Evolutionary conservation across 768 basidiomycete genomes (phyloP), one percentile per base, ranked within the genome.

Genomic region (Mycena maculata): DNA sequence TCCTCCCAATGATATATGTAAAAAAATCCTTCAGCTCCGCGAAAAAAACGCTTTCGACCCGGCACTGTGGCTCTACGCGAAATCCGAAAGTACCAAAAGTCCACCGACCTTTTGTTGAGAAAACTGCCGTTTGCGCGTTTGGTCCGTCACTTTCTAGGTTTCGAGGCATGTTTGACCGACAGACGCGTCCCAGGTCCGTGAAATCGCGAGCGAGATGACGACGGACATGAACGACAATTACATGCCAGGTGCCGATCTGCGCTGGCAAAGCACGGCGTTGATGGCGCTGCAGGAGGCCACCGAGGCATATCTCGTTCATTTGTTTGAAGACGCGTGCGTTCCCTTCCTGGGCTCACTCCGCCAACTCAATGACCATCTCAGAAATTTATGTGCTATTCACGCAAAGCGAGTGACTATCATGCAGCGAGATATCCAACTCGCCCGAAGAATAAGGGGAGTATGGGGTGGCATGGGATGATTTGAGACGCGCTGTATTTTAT

Each of bases 341-440:
- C 57, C 27, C 22, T 20, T 44, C 16, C 25, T 45, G 53, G 38
- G 20, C 67, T 64, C 64, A 33, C 65, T 47, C n/a, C 49, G 23
- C 41, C 50, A 23, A n/a, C 49, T 16, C 55, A 66, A 56, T 10
- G 16, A 8, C n/a, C 38, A 8, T 2, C 27, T 23, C 67, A 98
- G 96, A 45, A 98, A 98, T 77, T 83, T 98, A 36, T 99, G 98
- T 75, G 96, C 97, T 8, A 93, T 99, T 71, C 97, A 99, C 74
- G 97, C 97, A 18, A 98, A 97, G 79, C 91, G 97, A 73, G 97
- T 99, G 6, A 99, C 97, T 7, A 91, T 98, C 72, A 98, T 98
- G 96, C 95, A 95, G 61, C 87, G 92, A 56, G 98, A 99, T 73
- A 96, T 99, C 63, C 97, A 98, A 74, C 90, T 99, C 57, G 98